Evolutionary conservation across 2,329 filamentous ascomycete genomes (phyloP), one percentile per base, ranked within the genome.

Genomic region (Alternaria incomplexa): DNA sequence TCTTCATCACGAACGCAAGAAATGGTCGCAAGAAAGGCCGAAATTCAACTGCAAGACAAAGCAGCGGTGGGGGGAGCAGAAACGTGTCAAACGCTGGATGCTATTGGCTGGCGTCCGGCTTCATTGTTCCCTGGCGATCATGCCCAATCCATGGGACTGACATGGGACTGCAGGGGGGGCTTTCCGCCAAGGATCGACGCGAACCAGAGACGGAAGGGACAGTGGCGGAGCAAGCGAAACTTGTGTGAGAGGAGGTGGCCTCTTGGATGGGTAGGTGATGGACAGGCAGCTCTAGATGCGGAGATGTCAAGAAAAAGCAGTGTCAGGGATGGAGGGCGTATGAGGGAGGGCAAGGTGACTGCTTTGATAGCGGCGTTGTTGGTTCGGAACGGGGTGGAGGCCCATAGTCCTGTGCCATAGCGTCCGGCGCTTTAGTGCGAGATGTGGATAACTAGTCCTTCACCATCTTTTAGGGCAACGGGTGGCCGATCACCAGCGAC

Each of bases 381-480:
- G 58, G 30, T 47, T 55, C 56, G 47, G 54, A 58, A 58, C 62
- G 58, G 62, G 62, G 62, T 58, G 50, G 62, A 62, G 48, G 54
- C 47, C 54, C 59, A 62, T 62, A 48, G 45, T 40, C 36, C 36
- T 40, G 36, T 40, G 36, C 36, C 44, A 50, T 61, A 56, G 54
- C 50, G 58, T 56, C 43, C 52, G 61, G 53, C 52, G 57, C 17
- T 15, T 54, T 62, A 62, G 62, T 52, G 62, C 44, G 6, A 30
- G 51, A 47, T 58, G 56, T 36, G 54, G 36, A 48, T 57, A 30
- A 48, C 54, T 58, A 61, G 59, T 43, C 50, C 55, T 51, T 64
- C 54, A 58, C 54, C 36, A 64, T 58, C 20, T 54, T 44, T 58
- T 56, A 64, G 61, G 58, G 54, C 55, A 66, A 64, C 64, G 64